Base-by-base conservation (phyloP, 306 rosid genomes). In the Canavalia ensiformis region DNA sequence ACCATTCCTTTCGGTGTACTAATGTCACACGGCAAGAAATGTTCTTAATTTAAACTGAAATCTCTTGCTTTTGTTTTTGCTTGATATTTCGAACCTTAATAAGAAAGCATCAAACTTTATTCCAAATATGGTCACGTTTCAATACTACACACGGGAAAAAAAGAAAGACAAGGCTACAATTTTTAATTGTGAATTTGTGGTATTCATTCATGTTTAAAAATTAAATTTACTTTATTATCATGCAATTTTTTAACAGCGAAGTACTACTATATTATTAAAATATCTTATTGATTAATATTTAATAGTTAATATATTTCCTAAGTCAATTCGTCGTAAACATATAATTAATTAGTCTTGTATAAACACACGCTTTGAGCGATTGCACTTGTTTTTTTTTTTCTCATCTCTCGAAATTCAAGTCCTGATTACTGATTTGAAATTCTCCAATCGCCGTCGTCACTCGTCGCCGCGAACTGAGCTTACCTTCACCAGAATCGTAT, bases 361-460 rank as follows among this genome's bases (percentile, higher is more conserved):
- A 77, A 65, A 55, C 76, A 29, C 76, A 70, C 54, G 46, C 76
- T 18, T 29, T 56, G 12, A 45, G 60, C 44, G 25, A 37, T 34
- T 56, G 45, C 45, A 25, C 56, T 65, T 33, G 18, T 33, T 3
- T 1, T 42, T 45, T 3, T 30, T 47, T 7, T n/a, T 47, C 37
- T 66, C 49, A 5, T 7, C 59, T 12, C 35, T 62, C 46, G 68
- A 34, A 58, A 45, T 8, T 47, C 59, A 2, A 58, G 33, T 13
- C 8, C 1, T 2, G 42, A 52, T 49, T 9, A 5, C 52, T 9
- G 59, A 81, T 74, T 57, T 1, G n/a, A 4, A 9, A 68, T 49
- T 76, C 82, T 58, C 79, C 80, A 9, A 64, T 83, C 78, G 5
- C 70, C 57, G 13, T 54, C 68, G 51, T 60, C 54, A 29, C 58